These are phyloP conservation scores for Colletotrichum cordylinicola DNA, from an alignment of 2,329 filamentous ascomycete species.

Conservation along the genomic window DNA sequence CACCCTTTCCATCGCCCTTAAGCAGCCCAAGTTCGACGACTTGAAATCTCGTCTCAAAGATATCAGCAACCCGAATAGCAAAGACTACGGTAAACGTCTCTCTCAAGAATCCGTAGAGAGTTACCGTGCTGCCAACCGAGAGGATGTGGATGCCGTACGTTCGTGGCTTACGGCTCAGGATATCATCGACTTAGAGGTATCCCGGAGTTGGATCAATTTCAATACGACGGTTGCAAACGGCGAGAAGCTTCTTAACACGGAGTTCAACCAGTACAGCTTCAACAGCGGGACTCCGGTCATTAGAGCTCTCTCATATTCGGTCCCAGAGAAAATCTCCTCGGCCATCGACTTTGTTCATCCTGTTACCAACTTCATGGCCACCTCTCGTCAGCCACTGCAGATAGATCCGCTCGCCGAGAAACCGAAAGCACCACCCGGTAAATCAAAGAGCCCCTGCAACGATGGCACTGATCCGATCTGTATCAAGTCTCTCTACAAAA, in stretches of 20 bases:
- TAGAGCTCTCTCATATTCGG: slow-evolving; percentile 48
- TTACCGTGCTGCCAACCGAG: not conserved
- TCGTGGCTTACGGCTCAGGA: slow-evolving; percentile 46
- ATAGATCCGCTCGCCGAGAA: not conserved
- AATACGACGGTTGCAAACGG: slow-evolving; percentile 43
- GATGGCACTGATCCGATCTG: slow-evolving; percentile 40
- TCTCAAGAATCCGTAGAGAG: not conserved
- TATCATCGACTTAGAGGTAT: slow-evolving; percentile 33
- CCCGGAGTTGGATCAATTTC: slow-evolving; percentile 49
- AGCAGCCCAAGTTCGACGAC: not conserved
- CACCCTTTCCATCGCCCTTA: not conserved
- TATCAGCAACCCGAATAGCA: not conserved
- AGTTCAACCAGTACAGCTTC: slow-evolving; percentile 48
- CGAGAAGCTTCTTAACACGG: slow-evolving; percentile 39
- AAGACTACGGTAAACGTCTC: not conserved
- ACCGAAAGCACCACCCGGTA: not conserved
- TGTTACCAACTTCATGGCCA: slow-evolving; percentile 54
- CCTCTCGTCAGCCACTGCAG: slow-evolving; percentile 20
- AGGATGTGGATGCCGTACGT: slow-evolving; percentile 40
- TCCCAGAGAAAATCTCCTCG: slow-evolving; percentile 43
- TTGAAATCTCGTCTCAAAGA: not conserved
- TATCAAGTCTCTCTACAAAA: slow-evolving; percentile 51
- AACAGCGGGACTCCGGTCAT: slow-evolving; percentile 40
- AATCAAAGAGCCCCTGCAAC: not conserved
- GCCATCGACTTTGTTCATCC: slow-evolving; percentile 54